Conservation (phyloP, 345 rosid species). For the Citrus unshiu region DNA sequence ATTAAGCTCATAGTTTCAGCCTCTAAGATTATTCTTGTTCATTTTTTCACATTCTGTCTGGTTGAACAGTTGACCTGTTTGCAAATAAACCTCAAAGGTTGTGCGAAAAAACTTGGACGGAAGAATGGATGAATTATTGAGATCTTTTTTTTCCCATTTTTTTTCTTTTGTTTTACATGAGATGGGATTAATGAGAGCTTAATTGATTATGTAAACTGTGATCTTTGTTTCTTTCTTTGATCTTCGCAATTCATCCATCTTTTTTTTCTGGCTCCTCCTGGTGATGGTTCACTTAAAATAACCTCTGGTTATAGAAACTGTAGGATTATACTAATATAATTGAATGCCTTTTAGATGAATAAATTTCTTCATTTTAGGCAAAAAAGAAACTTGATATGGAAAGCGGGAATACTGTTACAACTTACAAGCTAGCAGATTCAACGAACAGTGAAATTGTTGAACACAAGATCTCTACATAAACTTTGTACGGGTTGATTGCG, state of each 20-base stretch:
- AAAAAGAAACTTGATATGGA: background rate
- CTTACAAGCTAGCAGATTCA: background rate
- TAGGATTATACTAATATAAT: background rate
- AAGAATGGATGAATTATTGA: background rate
- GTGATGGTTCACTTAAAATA: background rate
- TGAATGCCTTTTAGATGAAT: background rate
- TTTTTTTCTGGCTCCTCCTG: background rate
- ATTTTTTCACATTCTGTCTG: background rate
- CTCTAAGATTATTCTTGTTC: constrained; percentile 28
- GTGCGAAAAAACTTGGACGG: background rate
- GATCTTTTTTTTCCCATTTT: background rate
- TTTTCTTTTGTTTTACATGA: background rate
- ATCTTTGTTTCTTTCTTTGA: background rate
- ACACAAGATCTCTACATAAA: background rate
- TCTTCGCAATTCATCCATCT: too few relatives aligned
- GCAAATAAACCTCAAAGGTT: background rate
- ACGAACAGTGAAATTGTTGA: background rate
- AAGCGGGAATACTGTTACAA: background rate
- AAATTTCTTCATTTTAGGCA: background rate
- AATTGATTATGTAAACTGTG: background rate
- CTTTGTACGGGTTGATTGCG: background rate
- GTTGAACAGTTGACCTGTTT: background rate
- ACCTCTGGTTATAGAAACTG: background rate
- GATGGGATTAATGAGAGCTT: background rate
- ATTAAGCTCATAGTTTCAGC: constrained; percentile 22